Base-by-base conservation (phyloP, 2,329 filamentous ascomycete species). In the Orbilia brochopaga region DNA sequence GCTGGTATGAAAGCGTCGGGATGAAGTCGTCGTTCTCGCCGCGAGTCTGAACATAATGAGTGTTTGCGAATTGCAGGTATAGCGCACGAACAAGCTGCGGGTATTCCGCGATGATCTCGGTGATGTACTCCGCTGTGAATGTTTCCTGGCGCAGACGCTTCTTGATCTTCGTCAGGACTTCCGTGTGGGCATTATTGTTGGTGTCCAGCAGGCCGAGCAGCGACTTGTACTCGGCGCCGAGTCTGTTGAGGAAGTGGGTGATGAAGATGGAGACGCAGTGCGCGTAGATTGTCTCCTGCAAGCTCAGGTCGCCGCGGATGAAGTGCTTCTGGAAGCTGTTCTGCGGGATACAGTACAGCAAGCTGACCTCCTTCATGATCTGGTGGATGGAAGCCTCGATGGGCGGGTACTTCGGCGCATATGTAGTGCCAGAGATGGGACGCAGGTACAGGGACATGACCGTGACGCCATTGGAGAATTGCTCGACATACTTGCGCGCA, bases 231-330 rank as follows among this genome's bases (percentile, higher is more conserved):
- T 99, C 94, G 32, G 91, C 90, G 17, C 87, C 80, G 17, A 99
- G 85, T 74, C 94, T 89, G 83, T 99, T 99, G 76, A 99, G 84
- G 85, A 99, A 99, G 81, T 99, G 94, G 78, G 96, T 92, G 40
- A 97, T 90, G 78, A 97, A 99, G 32, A 97, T 92, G 90, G 93
- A 97, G 5, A 95, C 91, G 79, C 91, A 96, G 82, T 99, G 94
- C 27, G 92, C 92, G 79, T 99, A 99, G 77, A 97, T 92, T 11
- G 93, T 92, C 82, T 99, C 94, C 80, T 99, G 94, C 57, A 99
- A 84, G 78, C 92, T 97, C 74, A 99, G 84, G 76, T 89, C 86
- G 55, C 92, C 92, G 15, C 86, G 87, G 56, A 90, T 90, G 80
- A 99, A 99, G 76, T 96, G 86, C 67, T 85, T 83, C 81, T 97